Evolutionary conservation across 306 rosid genomes (phyloP), one percentile per base, ranked within the genome.

Genomic region (Prunus mongolica): DNA sequence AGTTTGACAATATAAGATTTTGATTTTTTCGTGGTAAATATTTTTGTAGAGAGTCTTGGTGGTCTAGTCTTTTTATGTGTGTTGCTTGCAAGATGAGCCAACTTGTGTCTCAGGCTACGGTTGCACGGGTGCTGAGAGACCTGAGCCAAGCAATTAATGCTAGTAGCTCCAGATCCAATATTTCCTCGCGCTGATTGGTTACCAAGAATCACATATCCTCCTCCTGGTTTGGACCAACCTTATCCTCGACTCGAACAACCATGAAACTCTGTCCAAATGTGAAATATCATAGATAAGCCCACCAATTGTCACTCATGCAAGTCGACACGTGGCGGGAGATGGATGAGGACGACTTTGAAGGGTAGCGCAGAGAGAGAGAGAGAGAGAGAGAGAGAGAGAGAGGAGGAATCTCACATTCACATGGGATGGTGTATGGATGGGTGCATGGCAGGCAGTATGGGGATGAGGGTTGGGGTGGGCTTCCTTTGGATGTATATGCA

Each of bases 151-250:
- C 85, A 86, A 81, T 85, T 74, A 81, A 73, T 81, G 85, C 6
- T 32, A 14, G 51, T 9, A 69, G 80, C 82, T 62, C 72, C 70
- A 73, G 86, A 85, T 81, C 91, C 86, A 20, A 76, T 66, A 88
- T 30, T 74, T 61, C 2, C 47, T 72, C 70, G 16, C 8, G 2
- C 74, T 72, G 73, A 62, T 84, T 82, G 83, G 78, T 9, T 34
- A 4, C 41, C 49, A 14, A 27, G 24, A 55, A n/a, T 78, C 69
- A 19, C 19, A 41, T 52, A 64, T 50, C 5, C 71, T 50, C 44
- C 28, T 18, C 47, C 52, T 2, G 27, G 75, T 50, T 16, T 44
- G 74, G 19, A 19, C 56, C 55, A 65, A 19, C 10, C 28, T 67
- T 12, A 55, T n/a, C 72, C 9, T 20, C 12, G 2, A 32, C 12